phyloP scores from a whole-genome alignment of 306 rosid genomes.

The Prunus armeniaca region DNA sequence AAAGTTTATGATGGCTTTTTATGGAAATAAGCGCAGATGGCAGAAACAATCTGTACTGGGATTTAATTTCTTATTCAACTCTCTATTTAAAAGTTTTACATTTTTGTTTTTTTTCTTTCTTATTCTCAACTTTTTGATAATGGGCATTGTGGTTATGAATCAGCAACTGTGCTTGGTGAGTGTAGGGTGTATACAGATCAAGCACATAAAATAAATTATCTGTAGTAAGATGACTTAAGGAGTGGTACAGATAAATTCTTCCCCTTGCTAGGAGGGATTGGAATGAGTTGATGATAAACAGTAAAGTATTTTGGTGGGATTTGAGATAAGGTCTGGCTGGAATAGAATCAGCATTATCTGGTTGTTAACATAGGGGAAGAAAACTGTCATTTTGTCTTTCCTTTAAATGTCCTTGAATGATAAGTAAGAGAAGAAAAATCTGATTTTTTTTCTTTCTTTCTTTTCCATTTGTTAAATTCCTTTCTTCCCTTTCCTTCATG shows the following conservation, averaged over 20 bases:
- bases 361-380: not conserved
- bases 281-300: not conserved
- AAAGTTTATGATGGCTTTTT: not conserved
- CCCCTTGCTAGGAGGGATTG: not conserved
- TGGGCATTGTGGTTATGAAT: not conserved
- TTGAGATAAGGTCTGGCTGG: no score
- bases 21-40: not conserved
- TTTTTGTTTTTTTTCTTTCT: not conserved
- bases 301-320: not conserved
- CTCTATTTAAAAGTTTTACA: not conserved
- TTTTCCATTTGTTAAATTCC: not conserved
- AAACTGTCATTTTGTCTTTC: not conserved
- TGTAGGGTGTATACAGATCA: not conserved
- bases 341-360: not conserved
- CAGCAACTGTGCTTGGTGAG: not conserved
- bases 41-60: not conserved
- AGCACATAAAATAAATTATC: not conserved
- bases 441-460: not conserved
- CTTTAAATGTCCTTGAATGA: not conserved
- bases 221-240: not conserved
- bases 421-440: not conserved
- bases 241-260: not conserved
- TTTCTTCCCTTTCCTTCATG: not conserved
- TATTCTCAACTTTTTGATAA: not conserved
- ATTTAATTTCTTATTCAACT: not conserved